A percentile compares a stretch with the other conserved stretches of the same genome.
Evolutionary conservation across 2,329 filamentous ascomycete species (phyloP).

Genomic region (Ophiostoma sp.): DNA sequence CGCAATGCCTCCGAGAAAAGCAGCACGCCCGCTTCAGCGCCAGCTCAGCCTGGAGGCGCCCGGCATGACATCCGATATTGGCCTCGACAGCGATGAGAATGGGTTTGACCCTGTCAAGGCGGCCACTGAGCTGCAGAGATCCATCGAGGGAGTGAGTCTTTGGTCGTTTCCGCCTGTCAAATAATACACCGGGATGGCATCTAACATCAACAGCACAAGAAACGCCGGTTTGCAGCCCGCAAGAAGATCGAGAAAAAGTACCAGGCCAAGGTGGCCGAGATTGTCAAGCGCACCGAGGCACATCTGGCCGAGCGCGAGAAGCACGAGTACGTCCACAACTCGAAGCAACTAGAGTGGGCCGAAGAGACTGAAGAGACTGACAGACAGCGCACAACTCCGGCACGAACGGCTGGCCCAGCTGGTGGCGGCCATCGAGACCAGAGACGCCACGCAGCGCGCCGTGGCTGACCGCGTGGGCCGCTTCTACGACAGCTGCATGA

Average conservation of each 20-base stretch:
- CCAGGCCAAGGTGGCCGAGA: constrained; percentile 26
- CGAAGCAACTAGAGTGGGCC: no score
- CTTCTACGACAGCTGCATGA: constrained; percentile 27
- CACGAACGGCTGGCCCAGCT: constrained; percentile 27
- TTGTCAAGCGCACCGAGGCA: constrained; percentile 26
- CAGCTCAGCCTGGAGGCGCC: constrained; percentile 21
- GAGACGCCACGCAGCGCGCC: constrained; percentile 28
- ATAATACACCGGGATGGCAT: no score
- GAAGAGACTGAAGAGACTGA: not conserved
- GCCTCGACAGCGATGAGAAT: constrained; percentile 21
- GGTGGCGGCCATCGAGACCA: constrained; percentile 25
- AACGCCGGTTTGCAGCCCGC: constrained; percentile 24
- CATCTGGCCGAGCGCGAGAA: constrained; percentile 24
- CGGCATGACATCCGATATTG: constrained; percentile 14
- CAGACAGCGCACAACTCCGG: constrained; percentile 17
- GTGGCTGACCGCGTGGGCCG: constrained; percentile 27
- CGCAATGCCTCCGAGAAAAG: constrained; percentile 21
- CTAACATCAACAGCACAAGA: constrained; percentile 26
- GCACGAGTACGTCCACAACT: constrained; percentile 12
- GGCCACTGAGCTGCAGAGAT: constrained; percentile 24
- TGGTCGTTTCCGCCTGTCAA: not conserved
- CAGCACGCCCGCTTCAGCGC: not conserved
- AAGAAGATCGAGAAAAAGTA: constrained; percentile 28
- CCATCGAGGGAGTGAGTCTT: constrained; percentile 25
- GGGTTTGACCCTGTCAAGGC: constrained; percentile 25